A percentile compares a stretch with the other conserved stretches of the same genome.
phyloP scores from a whole-genome alignment of 495 filamentous ascomycete species.

The Aspergillus incahuasiensis region DNA sequence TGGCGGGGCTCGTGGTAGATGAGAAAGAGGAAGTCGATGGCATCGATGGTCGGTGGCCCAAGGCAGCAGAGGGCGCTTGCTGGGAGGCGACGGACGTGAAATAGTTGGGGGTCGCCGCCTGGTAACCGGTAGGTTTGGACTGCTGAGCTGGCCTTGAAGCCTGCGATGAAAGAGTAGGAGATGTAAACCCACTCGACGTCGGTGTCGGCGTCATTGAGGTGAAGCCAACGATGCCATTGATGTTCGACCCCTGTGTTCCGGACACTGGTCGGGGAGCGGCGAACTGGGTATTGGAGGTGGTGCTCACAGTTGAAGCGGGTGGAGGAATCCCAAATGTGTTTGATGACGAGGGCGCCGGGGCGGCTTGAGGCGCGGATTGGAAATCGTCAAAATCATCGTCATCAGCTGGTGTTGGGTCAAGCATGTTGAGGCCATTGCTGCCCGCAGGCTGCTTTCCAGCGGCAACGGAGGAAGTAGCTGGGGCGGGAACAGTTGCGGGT shows the following conservation, averaged over 20 bases:
- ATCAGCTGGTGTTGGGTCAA: slow-evolving; percentile 51
- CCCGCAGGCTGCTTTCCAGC: slow-evolving; percentile 44
- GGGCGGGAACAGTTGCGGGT: slow-evolving; percentile 13
- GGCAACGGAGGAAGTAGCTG: slow-evolving; percentile 42
- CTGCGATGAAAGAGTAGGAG: slow-evolving; percentile 41
- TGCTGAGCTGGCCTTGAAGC: slow-evolving; percentile 37
- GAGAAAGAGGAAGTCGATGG: slow-evolving; percentile 35
- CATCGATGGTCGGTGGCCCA: slow-evolving; percentile 28
- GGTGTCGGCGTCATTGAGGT: slow-evolving; percentile 73
- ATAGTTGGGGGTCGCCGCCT: slow-evolving; percentile 83
- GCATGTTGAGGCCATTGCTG: slow-evolving; percentile 51
- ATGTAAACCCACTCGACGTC: slow-evolving; percentile 42
- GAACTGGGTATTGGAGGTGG: slow-evolving; percentile 63
- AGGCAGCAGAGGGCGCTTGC: slow-evolving; percentile 14
- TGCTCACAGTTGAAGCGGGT: slow-evolving; percentile 59
- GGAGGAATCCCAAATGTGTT: slow-evolving; percentile 42
- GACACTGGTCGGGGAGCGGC: slow-evolving; percentile 80
- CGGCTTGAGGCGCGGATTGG: slow-evolving; percentile 72
- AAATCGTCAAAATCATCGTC: slow-evolving; percentile 99
- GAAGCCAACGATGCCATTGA: slow-evolving; percentile 75
- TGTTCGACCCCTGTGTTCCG: slow-evolving; percentile 69
- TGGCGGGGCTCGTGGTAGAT: slow-evolving; percentile 31
- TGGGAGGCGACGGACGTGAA: slow-evolving; percentile 68
- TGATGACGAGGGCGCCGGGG: slow-evolving; percentile 35
- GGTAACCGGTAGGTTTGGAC: slow-evolving; percentile 60